These are phyloP conservation scores for Diutina catenulata DNA, from an alignment of 1,139 yeast species.

Conservation along the genomic window DNA sequence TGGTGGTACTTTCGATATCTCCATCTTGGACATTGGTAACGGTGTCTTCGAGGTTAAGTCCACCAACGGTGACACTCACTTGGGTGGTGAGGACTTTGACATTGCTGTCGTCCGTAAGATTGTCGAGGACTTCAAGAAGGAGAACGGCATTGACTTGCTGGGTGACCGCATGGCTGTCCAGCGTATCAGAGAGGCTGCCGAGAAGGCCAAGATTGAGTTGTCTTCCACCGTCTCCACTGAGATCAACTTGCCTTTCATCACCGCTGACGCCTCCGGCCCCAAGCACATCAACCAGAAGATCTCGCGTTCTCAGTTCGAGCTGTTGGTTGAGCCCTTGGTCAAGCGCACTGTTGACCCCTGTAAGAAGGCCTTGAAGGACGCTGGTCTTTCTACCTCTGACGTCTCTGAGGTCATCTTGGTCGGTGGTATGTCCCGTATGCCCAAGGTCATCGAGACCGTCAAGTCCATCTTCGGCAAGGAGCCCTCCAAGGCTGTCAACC, in stretches of 20 bases:
- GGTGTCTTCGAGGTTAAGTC: conserved; percentile 86
- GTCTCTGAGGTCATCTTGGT: conserved; percentile 92
- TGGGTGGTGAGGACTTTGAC: conserved; percentile 87
- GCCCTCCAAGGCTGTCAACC: conserved; percentile 98
- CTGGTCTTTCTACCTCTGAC: conserved; percentile 73
- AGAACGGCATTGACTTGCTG: conserved; percentile 76
- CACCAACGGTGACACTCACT: conserved; percentile 83
- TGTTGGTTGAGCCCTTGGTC: conserved; percentile 80
- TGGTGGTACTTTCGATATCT: conserved; percentile 85
- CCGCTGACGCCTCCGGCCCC: conserved; percentile 94
- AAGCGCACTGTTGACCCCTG: conserved; percentile 95
- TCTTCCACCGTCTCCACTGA: conserved; percentile 92
- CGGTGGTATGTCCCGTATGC: conserved; percentile 99
- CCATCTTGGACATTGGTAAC: conserved; percentile 74
- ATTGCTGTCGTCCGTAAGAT: conserved; percentile 81
- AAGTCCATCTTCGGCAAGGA: conserved; percentile 86
- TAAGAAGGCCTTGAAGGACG: conserved; percentile 97
- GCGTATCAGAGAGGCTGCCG: conserved; percentile 99
- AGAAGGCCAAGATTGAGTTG: conserved; percentile 97
- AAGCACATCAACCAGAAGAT: conserved; percentile 94
- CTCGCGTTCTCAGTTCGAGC: conserved; percentile 88
- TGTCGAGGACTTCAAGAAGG: conserved; percentile 87
- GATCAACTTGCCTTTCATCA: conserved; percentile 93
- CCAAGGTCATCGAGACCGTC: conserved; percentile 96
- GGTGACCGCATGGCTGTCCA: conserved; percentile 98